phyloP scores from a whole-genome alignment of 2,329 filamentous ascomycete species.

The Hymenoscyphus occultus region DNA sequence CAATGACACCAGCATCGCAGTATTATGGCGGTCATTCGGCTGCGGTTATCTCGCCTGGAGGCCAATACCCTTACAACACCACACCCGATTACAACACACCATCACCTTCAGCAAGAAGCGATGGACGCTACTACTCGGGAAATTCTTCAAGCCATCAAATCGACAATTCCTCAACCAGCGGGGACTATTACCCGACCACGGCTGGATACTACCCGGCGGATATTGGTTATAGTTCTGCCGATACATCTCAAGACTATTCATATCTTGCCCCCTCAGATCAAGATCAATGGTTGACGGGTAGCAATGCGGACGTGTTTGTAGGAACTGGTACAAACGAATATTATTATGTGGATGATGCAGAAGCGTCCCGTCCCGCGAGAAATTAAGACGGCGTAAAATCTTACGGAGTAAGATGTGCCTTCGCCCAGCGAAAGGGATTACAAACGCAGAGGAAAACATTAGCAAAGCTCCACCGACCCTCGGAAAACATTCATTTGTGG shows the following conservation, averaged over 20 bases:
- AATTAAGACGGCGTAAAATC: not conserved
- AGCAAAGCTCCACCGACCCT: not conserved
- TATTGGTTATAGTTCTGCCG: constrained; percentile 15
- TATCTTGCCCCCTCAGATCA: constrained; percentile 17
- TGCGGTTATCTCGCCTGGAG: constrained; percentile 13
- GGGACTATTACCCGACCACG: constrained; percentile 13
- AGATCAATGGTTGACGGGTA: constrained; percentile 16
- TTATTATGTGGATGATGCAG: constrained; percentile 21
- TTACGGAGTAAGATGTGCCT: not conserved
- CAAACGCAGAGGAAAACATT: not conserved
- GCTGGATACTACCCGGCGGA: constrained; percentile 20
- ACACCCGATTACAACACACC: constrained; percentile 15
- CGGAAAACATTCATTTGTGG: not conserved
- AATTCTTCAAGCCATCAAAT: constrained; percentile 12
- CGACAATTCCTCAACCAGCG: constrained; percentile 9
- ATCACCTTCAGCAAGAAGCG: constrained; percentile 15
- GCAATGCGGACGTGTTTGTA: constrained; percentile 23
- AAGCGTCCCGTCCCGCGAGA: constrained; percentile 10
- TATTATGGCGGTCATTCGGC: constrained; percentile 13
- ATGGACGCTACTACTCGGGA: constrained; percentile 17
- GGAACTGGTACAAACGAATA: constrained; percentile 21
- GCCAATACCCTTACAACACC: constrained; percentile 14
- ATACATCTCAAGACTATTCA: constrained; percentile 14
- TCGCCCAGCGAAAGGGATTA: not conserved
- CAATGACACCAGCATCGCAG: constrained; percentile 18